Conservation (phyloP, 768 basidiomycete genomes). For the Cubamyces lactineus region DNA sequence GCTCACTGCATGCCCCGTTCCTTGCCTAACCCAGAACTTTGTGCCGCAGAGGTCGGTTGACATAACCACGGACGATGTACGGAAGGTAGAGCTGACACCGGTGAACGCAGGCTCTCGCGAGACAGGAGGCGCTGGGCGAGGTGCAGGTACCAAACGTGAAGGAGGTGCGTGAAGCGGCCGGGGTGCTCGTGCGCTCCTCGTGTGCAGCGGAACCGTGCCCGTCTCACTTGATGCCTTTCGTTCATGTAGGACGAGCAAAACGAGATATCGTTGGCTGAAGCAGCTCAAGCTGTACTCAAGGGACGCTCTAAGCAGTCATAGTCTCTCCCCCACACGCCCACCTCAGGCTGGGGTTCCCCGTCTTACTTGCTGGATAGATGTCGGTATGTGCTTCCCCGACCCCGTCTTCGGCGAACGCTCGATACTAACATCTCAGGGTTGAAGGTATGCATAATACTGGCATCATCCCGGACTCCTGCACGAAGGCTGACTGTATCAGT, state of each 20-base stretch:
- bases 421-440: no score
- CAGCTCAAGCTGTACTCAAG: constrained; percentile 22
- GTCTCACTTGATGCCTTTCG: no score
- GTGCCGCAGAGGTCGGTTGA: constrained; percentile 13
- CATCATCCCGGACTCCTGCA: not conserved
- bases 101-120: constrained; percentile 14
- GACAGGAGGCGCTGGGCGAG: constrained; percentile 14
- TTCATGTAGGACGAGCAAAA: constrained; percentile 13
- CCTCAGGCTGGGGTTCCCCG: no score
- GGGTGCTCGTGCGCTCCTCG: not conserved
- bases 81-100: not conserved
- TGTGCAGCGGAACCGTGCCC: not conserved
- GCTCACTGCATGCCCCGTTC: not conserved
- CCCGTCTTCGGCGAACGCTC: no score
- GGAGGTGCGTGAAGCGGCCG: constrained; percentile 4
- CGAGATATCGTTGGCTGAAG: constrained; percentile 20
- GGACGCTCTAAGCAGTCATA: constrained; percentile 6
- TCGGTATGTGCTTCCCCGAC: not conserved
- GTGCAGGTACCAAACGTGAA: not conserved
- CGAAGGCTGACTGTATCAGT: not conserved
- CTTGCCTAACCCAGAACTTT: not conserved
- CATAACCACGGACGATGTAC: no score
- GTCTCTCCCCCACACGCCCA: no score
- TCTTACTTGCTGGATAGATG: not conserved
- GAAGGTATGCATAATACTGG: not conserved